Evolutionary conservation across 176 grass and related monocot genomes (phyloP), one percentile per base, ranked within the genome.

Genomic region (Sorghum bicolor): DNA sequence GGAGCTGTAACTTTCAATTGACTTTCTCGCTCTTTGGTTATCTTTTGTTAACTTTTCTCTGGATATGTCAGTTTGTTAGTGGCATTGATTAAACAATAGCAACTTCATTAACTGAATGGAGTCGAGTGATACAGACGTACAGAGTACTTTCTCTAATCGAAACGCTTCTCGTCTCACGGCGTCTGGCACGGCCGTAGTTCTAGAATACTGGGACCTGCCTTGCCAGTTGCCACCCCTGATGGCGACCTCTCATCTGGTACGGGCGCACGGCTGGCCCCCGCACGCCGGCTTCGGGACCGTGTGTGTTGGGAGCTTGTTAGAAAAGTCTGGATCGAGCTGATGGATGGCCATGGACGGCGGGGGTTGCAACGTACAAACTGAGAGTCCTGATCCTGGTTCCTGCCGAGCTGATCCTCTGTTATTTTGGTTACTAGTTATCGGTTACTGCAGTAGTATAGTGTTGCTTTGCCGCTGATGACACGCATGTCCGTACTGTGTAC

Each of bases 311-410:
- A 26, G 19, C 36, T 29, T 26, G 75, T 6, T 65, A 66, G 2
- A 8, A 1, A 19, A 29, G 14, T 38, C 44, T 40, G 3, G 30
- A 29, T n/a, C n/a, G n/a, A n/a, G 69, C n/a, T 1, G 13, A 16
- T 4, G 17, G 40, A 10, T 19, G 20, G n/a, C 2, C 57, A 50
- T 9, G n/a, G 58, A 19, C 10, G 11, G 24, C 5, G 50, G n/a
- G 38, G 58, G 67, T 66, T 79, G 61, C 62, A 85, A 80, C 82
- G 76, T 53, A 80, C 22, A 64, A 88, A 84, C 53, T 0, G 80
- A 83, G 43, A 44, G 81, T 55, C 20, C 57, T 55, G 5, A 14
- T 1, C 33, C 68, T 7, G 34, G 5, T 36, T 45, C 76, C 36
- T 15, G 28, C 57, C 41, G 45, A 80, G 29, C 29, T 68, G 58